A percentile compares a stretch with the other conserved stretches of the same genome.
Conservation (phyloP, 768 basidiomycete genomes). For the Suillus subaureus region DNA sequence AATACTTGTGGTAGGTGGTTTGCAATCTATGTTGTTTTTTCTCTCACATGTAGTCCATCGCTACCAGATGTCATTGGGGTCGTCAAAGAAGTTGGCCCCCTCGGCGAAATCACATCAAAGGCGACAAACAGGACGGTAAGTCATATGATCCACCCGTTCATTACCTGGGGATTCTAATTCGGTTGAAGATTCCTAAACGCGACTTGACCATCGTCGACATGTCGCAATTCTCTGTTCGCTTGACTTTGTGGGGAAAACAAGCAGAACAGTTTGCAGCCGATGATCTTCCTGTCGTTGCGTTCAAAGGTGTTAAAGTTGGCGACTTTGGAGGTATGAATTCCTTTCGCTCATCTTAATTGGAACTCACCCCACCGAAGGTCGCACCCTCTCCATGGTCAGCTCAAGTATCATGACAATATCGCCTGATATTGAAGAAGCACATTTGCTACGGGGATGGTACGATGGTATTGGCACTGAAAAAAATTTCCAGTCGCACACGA, state of each 20-base stretch:
- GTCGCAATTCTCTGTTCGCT: conserved; percentile 71
- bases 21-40: conserved; percentile 3
- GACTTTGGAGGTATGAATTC: conserved; percentile 75
- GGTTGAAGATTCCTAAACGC: conserved; percentile 75
- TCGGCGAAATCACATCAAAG: conserved; percentile 76
- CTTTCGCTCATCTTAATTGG: conserved; percentile 4
- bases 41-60: conserved; percentile 1
- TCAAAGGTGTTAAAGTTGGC: conserved; percentile 92
- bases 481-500: conserved; percentile 75
- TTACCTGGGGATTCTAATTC: conserved; percentile 4
- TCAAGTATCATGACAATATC: conserved; percentile 82
- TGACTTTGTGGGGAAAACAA: conserved; percentile 96
- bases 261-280: conserved; percentile 76
- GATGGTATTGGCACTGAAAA: conserved; percentile 65
- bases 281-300: conserved; percentile 76
- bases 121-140: conserved; percentile 66
- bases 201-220: conserved; percentile 89
- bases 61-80: conserved; percentile 81
- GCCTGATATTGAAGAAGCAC: conserved; percentile 91
- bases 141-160: neutral
- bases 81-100: conserved; percentile 73
- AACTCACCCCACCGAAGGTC: conserved; percentile 47
- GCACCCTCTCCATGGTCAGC: conserved; percentile 82
- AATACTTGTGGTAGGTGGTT: conserved; percentile 69
- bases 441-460: conserved; percentile 89